These are phyloP conservation scores for Hymenoscyphus occultus DNA, from an alignment of 2,329 filamentous ascomycete genomes.

Conservation along the genomic window DNA sequence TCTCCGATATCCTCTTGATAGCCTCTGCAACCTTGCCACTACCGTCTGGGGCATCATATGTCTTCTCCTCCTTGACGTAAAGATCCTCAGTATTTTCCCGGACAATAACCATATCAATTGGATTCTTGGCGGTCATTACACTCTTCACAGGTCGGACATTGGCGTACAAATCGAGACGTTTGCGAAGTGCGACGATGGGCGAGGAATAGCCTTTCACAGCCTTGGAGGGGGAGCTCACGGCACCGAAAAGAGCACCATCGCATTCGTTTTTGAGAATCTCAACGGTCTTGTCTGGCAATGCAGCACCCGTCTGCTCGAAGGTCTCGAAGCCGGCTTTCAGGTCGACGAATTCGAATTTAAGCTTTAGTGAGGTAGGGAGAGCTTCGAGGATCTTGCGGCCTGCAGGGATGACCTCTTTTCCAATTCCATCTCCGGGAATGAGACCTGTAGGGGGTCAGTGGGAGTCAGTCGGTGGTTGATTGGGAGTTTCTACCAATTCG, in stretches of 20 bases:
- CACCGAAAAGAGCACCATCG: constrained; percentile 93
- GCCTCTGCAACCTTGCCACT: constrained; percentile 87
- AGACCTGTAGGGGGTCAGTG: constrained; percentile 58
- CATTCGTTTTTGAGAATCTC: constrained; percentile 86
- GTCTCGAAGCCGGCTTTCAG: constrained; percentile 91
- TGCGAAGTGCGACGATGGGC: constrained; percentile 85
- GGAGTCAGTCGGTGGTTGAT: constrained; percentile 4
- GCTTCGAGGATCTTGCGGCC: constrained; percentile 90
- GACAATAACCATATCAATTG: constrained; percentile 89
- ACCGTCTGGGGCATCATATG: constrained; percentile 65
- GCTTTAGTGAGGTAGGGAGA: constrained; percentile 81
- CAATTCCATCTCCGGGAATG: constrained; percentile 97
- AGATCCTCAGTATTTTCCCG: constrained; percentile 98
- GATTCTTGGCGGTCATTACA: constrained; percentile 59
- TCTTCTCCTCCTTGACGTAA: constrained; percentile 86
- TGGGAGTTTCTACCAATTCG: constrained; percentile 58
- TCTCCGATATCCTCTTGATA: constrained; percentile 93
- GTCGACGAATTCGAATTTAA: constrained; percentile 93
- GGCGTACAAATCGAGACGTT: constrained; percentile 91
- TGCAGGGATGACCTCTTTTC: constrained; percentile 95
- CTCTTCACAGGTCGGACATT: constrained; percentile 97
- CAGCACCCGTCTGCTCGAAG: constrained; percentile 84
- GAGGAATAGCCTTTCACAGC: constrained; percentile 94
- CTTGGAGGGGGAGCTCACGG: constrained; percentile 86
- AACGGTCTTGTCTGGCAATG: constrained; percentile 87